Conservation (phyloP, 495 filamentous ascomycete species). For the Penicillium steckii region DNA sequence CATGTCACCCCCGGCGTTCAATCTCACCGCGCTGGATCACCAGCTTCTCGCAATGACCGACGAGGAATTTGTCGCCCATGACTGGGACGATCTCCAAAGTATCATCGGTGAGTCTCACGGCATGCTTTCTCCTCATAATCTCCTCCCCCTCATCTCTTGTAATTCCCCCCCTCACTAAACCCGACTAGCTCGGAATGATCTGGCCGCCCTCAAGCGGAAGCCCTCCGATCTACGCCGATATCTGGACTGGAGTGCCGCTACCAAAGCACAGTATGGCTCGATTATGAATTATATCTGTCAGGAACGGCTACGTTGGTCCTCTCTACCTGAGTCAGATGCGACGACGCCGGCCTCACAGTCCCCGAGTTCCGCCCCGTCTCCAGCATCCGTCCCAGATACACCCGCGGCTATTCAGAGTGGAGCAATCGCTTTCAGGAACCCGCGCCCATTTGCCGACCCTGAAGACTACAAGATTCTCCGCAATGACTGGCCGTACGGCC, state of each 20-base stretch:
- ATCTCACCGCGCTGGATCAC: slow-evolving; percentile 64
- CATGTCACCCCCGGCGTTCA: slow-evolving; percentile 36
- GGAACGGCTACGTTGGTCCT: slow-evolving; percentile 70
- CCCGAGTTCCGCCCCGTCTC: neutral
- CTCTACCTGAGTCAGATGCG: slow-evolving; percentile 22
- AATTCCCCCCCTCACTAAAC: slow-evolving; percentile 17
- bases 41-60: slow-evolving; percentile 66
- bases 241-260: slow-evolving; percentile 70
- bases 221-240: slow-evolving; percentile 85
- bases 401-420: slow-evolving; percentile 19
- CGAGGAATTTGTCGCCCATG: slow-evolving; percentile 64
- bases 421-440: slow-evolving; percentile 33
- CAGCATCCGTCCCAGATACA: slow-evolving; percentile 2
- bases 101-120: slow-evolving; percentile 59
- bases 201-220: slow-evolving; percentile 73
- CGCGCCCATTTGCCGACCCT: slow-evolving; percentile 64
- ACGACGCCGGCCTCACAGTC: slow-evolving; percentile 1
- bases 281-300: slow-evolving; percentile 75
- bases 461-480: slow-evolving; percentile 72
- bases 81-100: slow-evolving; percentile 65
- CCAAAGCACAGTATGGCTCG: slow-evolving; percentile 69
- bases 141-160: neutral
- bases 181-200: slow-evolving; percentile 62
- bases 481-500: slow-evolving; percentile 93
- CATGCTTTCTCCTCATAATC: slow-evolving; percentile 1